A percentile compares a stretch with the other conserved stretches of the same genome.
Conservation (phyloP, 2,329 filamentous ascomycete species). For the Metarhizium humberi region DNA sequence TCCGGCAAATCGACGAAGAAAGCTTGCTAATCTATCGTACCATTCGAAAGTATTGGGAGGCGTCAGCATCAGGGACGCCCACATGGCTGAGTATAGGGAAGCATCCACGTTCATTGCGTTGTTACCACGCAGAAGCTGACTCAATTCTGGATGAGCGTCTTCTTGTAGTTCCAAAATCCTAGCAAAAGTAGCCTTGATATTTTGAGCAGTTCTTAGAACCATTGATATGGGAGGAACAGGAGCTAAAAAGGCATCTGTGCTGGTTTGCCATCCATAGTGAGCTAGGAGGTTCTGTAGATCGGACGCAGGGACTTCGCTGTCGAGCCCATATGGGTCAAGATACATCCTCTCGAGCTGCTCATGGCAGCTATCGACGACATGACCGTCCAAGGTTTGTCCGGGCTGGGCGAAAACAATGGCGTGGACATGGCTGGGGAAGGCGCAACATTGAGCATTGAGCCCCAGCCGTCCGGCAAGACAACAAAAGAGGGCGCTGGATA, state of each 20-base stretch:
- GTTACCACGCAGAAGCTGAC: slow-evolving; percentile 25
- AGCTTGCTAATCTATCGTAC: slow-evolving; percentile 52
- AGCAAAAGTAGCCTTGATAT: slow-evolving; percentile 63
- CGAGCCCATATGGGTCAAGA: slow-evolving; percentile 69
- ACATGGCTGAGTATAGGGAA: slow-evolving; percentile 64
- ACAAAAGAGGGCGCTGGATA: slow-evolving; percentile 82
- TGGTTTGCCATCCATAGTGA: slow-evolving; percentile 32
- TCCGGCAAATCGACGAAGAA: slow-evolving; percentile 39
- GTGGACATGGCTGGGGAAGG: slow-evolving; percentile 79
- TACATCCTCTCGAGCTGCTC: slow-evolving; percentile 51
- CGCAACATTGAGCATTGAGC: slow-evolving; percentile 67
- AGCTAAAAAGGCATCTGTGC: slow-evolving; percentile 44
- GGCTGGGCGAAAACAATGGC: slow-evolving; percentile 59
- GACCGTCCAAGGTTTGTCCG: slow-evolving; percentile 51
- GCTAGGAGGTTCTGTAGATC: slow-evolving; percentile 52
- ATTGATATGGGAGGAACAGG: slow-evolving; percentile 58
- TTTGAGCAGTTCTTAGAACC: slow-evolving; percentile 62
- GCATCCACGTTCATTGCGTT: slow-evolving; percentile 36
- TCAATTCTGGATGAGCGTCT: slow-evolving; percentile 17
- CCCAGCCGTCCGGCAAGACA: slow-evolving; percentile 66
- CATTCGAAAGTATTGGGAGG: slow-evolving; percentile 39
- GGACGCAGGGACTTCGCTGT: slow-evolving; percentile 53
- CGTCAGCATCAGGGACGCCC: slow-evolving; percentile 55
- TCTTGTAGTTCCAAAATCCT: slow-evolving; percentile 20
- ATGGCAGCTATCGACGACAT: slow-evolving; percentile 25